These are phyloP conservation scores for Trichoderma koningiopsis DNA, from an alignment of 2,329 filamentous ascomycete genomes.

Conservation along the genomic window DNA sequence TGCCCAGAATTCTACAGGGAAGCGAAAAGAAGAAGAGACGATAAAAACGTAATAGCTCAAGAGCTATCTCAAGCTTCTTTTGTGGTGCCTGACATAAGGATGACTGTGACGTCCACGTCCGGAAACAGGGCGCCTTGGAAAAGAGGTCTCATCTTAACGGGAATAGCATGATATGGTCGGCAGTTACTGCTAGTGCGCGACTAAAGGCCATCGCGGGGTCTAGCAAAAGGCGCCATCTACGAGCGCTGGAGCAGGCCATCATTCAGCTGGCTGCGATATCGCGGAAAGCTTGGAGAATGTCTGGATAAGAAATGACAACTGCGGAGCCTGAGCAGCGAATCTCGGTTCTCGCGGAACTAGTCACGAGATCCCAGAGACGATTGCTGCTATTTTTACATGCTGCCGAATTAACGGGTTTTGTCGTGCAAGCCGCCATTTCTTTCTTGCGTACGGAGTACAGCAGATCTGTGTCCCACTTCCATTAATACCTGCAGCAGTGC, in stretches of 20 bases:
- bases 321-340: neutral
- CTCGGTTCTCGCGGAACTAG: neutral
- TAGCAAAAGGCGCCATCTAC: slow-evolving; percentile 1
- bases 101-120: slow-evolving; percentile 19
- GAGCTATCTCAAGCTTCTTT: slow-evolving; percentile 6
- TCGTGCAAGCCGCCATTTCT: neutral
- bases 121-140: neutral
- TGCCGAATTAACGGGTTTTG: neutral
- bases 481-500: neutral
- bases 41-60: neutral
- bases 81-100: slow-evolving; percentile 24
- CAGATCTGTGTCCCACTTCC: slow-evolving; percentile 1
- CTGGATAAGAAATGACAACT: neutral
- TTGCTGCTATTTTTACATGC: neutral
- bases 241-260: slow-evolving; percentile 1
- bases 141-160: neutral
- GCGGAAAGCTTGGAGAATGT: slow-evolving; percentile 1
- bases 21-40: neutral
- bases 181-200: neutral
- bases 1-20: neutral
- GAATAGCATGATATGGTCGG: no score
- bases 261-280: slow-evolving; percentile 8
- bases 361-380: neutral
- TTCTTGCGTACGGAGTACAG: neutral
- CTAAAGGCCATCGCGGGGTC: slow-evolving; percentile 10